phyloP scores from a whole-genome alignment of 352 stramenopile species.

The Lagenidium sp. region DNA sequence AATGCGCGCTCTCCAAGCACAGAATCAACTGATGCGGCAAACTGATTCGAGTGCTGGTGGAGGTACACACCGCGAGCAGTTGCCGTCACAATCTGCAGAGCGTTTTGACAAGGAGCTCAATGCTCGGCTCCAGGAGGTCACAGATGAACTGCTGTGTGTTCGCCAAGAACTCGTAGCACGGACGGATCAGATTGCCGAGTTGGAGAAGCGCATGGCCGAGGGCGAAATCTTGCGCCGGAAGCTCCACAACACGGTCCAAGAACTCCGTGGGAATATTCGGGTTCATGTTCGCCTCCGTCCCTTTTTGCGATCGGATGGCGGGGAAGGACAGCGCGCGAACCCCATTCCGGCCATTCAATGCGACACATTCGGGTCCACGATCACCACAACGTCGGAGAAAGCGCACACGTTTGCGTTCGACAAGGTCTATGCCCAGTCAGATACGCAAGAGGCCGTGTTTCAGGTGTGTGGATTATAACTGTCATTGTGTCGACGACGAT shows the following conservation, averaged over 20 bases:
- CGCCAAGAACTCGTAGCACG: conserved; percentile 60
- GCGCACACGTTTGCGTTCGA: conserved; percentile 95
- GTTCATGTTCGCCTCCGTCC: conserved; percentile 95
- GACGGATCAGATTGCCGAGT: conserved; percentile 47
- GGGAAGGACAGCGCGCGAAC: conserved; percentile 32
- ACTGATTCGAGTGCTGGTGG: too few species aligned
- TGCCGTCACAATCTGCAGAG: conserved; percentile 3
- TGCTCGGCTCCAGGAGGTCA: conserved; percentile 55
- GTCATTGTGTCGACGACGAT: too few species aligned
- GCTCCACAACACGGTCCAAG: conserved; percentile 99
- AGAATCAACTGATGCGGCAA: conserved; percentile 63
- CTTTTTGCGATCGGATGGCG: conserved; percentile 81
- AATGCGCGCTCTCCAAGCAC: conserved; percentile 67
- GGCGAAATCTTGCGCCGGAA: conserved; percentile 81
- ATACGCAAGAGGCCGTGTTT: conserved; percentile 96
- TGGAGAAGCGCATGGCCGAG: conserved; percentile 54
- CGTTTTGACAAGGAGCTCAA: conserved; percentile 38
- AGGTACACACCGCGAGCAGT: not conserved
- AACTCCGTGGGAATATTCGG: conserved; percentile 98
- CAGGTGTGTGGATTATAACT: conserved; percentile 17
- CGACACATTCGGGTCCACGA: conserved; percentile 61
- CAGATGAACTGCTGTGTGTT: conserved; percentile 47
- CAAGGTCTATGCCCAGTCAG: conserved; percentile 94
- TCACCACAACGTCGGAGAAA: conserved; percentile 62
- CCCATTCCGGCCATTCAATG: conserved; percentile 47